Evolutionary conservation across 192 early-diverging fungal species (phyloP).

Genomic region (Geranomyces michiganensis): DNA sequence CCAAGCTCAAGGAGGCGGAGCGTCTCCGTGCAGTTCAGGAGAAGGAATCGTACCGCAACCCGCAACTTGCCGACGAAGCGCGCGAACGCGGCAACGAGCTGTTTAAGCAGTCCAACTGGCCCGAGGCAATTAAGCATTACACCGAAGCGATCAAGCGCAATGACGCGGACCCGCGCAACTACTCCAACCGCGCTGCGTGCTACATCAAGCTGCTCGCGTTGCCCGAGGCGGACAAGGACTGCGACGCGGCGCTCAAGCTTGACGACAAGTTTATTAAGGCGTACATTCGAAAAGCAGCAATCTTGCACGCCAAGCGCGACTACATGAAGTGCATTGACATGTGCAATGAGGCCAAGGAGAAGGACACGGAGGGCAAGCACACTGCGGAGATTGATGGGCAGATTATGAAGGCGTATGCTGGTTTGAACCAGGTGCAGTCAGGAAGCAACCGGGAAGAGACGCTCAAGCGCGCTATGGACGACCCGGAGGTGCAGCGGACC

Average conservation of each 20-base stretch:
- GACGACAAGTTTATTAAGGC: constrained; percentile 92
- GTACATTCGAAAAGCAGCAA: constrained; percentile 93
- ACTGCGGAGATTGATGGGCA: constrained; percentile 79
- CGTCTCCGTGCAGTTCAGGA: constrained; percentile 77
- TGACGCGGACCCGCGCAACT: constrained; percentile 83
- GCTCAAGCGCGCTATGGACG: constrained; percentile 79
- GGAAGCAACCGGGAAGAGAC: constrained; percentile 77
- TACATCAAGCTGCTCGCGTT: constrained; percentile 94
- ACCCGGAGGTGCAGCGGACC: constrained; percentile 89
- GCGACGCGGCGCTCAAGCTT: constrained; percentile 80
- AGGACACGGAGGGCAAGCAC: constrained; percentile 85
- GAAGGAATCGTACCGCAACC: constrained; percentile 85
- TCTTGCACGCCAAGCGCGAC: constrained; percentile 87
- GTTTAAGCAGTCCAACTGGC: constrained; percentile 87
- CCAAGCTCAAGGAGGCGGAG: constrained; percentile 84
- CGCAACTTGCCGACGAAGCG: constrained; percentile 81
- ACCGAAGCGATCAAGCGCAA: constrained; percentile 97
- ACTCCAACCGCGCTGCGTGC: constrained; percentile 95
- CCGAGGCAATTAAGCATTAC: constrained; percentile 88
- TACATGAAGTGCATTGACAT: constrained; percentile 82
- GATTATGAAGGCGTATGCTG: constrained; percentile 78
- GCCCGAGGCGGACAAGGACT: constrained; percentile 94
- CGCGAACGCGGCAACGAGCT: constrained; percentile 92
- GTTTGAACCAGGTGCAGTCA: constrained; percentile 63
- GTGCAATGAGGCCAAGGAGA: constrained; percentile 72